These are phyloP conservation scores for Microdochium trichocladiopsis DNA, from an alignment of 2,329 filamentous ascomycete genomes.

Conservation along the genomic window DNA sequence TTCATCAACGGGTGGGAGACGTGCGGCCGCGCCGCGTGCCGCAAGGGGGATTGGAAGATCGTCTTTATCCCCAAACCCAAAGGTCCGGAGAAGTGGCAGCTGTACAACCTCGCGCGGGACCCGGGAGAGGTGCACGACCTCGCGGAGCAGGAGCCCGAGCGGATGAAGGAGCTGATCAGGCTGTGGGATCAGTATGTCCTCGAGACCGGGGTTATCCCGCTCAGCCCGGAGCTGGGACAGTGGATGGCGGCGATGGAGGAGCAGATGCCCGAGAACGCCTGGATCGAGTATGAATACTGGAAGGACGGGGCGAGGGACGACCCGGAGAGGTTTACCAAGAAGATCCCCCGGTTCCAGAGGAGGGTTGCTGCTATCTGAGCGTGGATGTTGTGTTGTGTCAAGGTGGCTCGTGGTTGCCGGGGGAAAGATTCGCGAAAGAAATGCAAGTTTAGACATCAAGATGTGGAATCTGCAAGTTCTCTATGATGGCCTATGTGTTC, in stretches of 20 bases:
- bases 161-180: constrained; percentile 21
- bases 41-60: constrained; percentile 28
- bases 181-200: constrained; percentile 30
- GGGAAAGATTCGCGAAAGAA: too few species aligned
- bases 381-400: too few species aligned
- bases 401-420: too few species aligned
- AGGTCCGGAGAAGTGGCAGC: constrained; percentile 40
- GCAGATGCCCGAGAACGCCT: constrained; percentile 58
- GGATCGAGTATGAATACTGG: constrained; percentile 63
- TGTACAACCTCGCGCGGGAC: constrained; percentile 37
- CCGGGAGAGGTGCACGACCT: constrained; percentile 36
- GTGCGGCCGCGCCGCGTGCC: constrained; percentile 23
- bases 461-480: too few species aligned
- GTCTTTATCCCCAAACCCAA: constrained; percentile 41
- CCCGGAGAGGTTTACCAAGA: constrained; percentile 32
- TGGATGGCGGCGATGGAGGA: constrained; percentile 55
- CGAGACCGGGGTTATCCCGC: constrained; percentile 52
- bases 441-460: too few species aligned
- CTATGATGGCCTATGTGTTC: too few species aligned
- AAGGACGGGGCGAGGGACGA: constrained; percentile 32
- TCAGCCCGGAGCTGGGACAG: constrained; percentile 49
- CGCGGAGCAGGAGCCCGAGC: constrained; percentile 20
- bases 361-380: constrained; percentile 14
- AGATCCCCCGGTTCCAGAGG: constrained; percentile 17
- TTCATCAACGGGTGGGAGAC: constrained; percentile 29